Conservation (phyloP, 148 eudicot species). For the Tetragonia tetragonoides region DNA sequence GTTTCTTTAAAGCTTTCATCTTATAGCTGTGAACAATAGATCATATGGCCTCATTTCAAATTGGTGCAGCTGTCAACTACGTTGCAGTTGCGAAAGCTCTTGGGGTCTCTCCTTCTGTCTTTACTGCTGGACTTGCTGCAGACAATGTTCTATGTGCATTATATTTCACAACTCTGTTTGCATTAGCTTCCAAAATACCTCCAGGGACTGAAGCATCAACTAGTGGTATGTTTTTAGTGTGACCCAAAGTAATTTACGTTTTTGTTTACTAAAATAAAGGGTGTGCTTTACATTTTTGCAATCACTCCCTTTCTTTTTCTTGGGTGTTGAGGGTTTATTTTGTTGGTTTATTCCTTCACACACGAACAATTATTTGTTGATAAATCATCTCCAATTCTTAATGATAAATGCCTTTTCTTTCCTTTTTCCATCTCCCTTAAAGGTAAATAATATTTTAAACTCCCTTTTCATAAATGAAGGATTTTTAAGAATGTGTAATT, state of each 20-base stretch:
- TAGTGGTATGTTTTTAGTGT: slow-evolving; percentile 41
- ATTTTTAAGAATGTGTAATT: background rate
- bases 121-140: slow-evolving; percentile 94
- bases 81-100: slow-evolving; percentile 84
- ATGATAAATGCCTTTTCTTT: background rate
- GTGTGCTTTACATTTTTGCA: background rate
- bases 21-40: background rate
- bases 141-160: slow-evolving; percentile 91
- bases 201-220: slow-evolving; percentile 53
- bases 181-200: slow-evolving; percentile 76
- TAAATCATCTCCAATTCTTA: background rate
- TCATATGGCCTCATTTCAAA: slow-evolving; percentile 23
- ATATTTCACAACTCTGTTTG: slow-evolving; percentile 74
- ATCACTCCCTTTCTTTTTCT: background rate
- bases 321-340: background rate
- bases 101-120: slow-evolving; percentile 75
- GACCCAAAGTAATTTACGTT: background rate
- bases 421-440: too few relatives aligned
- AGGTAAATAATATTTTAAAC: background rate
- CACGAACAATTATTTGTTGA: background rate
- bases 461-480: background rate
- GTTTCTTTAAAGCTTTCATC: background rate
- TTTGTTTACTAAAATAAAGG: background rate
- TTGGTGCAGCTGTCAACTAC: slow-evolving; percentile 80
- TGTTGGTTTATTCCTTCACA: background rate